A percentile compares a stretch with the other conserved stretches of the same genome.
Evolutionary conservation across 108 stramenopile genomes (phyloP).

Genomic region (Stephanodiscus triporus): DNA sequence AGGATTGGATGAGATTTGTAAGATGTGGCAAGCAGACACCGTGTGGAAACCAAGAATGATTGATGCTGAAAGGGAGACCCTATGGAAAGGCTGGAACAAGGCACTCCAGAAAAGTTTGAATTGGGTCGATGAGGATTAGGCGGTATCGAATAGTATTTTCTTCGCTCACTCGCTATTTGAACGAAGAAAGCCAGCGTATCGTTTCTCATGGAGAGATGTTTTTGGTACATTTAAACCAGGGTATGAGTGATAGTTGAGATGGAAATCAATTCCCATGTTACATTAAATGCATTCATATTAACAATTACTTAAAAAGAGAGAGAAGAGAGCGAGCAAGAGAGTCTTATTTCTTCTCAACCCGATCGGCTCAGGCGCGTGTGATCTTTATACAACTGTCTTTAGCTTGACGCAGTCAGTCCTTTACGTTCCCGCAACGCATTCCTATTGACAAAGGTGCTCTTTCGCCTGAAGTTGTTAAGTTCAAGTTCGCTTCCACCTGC

Average conservation of each 20-base stretch:
- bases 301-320: no score
- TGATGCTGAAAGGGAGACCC: constrained; percentile 53
- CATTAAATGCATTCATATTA: no score
- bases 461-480: constrained; percentile 33
- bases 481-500: constrained; percentile 22
- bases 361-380: background rate
- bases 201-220: no score
- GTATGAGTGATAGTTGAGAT: no score
- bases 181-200: no score
- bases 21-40: constrained; percentile 76
- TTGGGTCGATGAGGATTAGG: constrained; percentile 68
- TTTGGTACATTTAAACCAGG: no score
- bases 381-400: no score
- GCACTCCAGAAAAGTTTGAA: constrained; percentile 87
- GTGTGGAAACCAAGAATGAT: constrained; percentile 78
- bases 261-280: no score
- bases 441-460: constrained; percentile 35
- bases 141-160: background rate
- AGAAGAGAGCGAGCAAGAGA: background rate
- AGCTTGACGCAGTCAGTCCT: no score
- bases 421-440: constrained; percentile 16
- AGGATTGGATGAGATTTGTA: constrained; percentile 75
- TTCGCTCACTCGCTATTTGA: background rate
- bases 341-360: background rate
- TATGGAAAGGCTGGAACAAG: constrained; percentile 88